Conservation (phyloP, 139 green algal genomes). For the Chlamydomonas schloesseri region DNA sequence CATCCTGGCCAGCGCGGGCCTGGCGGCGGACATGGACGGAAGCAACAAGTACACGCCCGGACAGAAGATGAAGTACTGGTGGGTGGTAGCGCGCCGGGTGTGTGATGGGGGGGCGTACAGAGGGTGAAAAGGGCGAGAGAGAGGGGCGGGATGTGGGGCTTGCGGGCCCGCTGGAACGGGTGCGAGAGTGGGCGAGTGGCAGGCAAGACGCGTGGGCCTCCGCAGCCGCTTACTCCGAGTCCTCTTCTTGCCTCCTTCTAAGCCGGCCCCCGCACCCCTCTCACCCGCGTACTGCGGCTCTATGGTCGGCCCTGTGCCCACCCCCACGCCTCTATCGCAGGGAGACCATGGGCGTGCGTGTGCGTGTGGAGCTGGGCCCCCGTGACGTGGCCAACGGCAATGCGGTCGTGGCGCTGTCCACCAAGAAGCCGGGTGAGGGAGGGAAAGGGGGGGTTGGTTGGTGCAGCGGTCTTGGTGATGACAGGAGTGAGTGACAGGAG, state of each 20-base stretch:
- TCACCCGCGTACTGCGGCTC: too few species aligned
- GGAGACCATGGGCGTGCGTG: constrained; percentile 57
- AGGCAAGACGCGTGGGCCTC: too few species aligned
- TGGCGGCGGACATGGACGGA: constrained; percentile 63
- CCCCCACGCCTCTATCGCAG: constrained; percentile 8
- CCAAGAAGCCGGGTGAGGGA: constrained; percentile 10
- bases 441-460: neutral
- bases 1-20: constrained; percentile 52
- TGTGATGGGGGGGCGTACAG: neutral
- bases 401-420: constrained; percentile 49
- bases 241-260: neutral
- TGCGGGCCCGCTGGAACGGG: too few species aligned
- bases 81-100: neutral
- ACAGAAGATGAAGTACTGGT: constrained; percentile 77
- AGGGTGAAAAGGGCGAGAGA: neutral
- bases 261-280: neutral
- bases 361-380: constrained; percentile 54
- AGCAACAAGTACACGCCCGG: constrained; percentile 70
- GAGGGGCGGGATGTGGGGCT: too few species aligned
- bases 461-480: too few species aligned
- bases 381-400: constrained; percentile 47
- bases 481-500: too few species aligned
- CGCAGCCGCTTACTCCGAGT: too few species aligned
- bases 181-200: too few species aligned
- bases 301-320: too few species aligned